A percentile compares a stretch with the other conserved stretches of the same genome.
Conservation (phyloP, 1,284 basidiomycete species). For the Cerrena zonata region DNA sequence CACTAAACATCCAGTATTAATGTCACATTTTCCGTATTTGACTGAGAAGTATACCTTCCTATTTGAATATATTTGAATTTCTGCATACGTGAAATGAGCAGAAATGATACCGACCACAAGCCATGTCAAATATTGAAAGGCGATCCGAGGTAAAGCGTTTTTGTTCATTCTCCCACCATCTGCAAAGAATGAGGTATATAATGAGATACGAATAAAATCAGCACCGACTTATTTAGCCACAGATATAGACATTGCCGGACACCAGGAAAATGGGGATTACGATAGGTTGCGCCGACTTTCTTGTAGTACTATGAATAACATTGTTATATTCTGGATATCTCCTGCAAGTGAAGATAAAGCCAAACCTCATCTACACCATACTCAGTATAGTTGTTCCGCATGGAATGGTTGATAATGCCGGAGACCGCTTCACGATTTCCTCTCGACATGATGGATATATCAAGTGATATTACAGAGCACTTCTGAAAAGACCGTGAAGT, state of each 20-base stretch:
- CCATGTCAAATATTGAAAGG: conserved; percentile 42
- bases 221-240: conserved; percentile 45
- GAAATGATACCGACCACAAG: conserved; percentile 38
- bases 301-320: conserved; percentile 34
- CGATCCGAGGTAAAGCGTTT: conserved; percentile 14
- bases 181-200: too few species aligned
- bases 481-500: too few species aligned
- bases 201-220: conserved; percentile 18
- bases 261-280: conserved; percentile 69
- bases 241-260: conserved; percentile 51
- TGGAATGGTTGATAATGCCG: conserved; percentile 55
- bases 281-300: conserved; percentile 57
- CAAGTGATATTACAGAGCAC: too few species aligned
- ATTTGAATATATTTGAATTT: not conserved
- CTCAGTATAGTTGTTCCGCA: conserved; percentile 64
- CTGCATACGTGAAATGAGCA: not conserved
- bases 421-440: conserved; percentile 36
- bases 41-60: conserved; percentile 17
- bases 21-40: not conserved
- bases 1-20: conserved; percentile 12
- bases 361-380: conserved; percentile 61
- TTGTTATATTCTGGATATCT: not conserved
- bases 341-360: not conserved
- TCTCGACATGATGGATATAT: too few species aligned
- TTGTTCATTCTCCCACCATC: conserved; percentile 39